Evolutionary conservation across 345 rosid genomes (phyloP), one percentile per base, ranked within the genome.

Genomic region (Euclidium syriacum): DNA sequence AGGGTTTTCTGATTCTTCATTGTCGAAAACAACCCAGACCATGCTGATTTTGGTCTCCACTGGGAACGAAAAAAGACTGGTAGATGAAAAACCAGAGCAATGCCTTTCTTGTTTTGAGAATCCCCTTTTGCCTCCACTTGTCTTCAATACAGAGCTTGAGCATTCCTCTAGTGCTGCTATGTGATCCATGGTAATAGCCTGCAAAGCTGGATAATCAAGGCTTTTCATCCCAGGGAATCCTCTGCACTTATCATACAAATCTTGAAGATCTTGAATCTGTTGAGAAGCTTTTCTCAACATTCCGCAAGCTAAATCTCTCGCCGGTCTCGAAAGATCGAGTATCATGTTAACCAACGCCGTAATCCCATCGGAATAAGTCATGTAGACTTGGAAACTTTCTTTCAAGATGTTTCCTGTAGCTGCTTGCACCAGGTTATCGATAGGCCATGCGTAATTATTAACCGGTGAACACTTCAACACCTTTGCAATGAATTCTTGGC

Each of bases 351-450:
- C 50, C 10, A 86, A 84, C 39, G 78, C 68, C 0, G 83, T 77
- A 1, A 85, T 43, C 7, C 87, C 83, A 70, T 85, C 88, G 5
- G 74, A 46, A 26, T 76, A 80, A 2, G 81, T 76, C 18, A 14
- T 48, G 77, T 83, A 83, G 11, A 90, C 91, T 73, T 81, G 90
- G 77, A 90, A 90, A 79, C 95, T 90, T 65, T 90, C 97, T 68
- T 81, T 90, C 78, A 90, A 75, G 76, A 81, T 85, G 70, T 79
- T 83, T 47, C 74, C 66, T 58, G 80, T 77, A 40, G 88, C 86
- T 20, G 83, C 88, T 48, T 77, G 85, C 54, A 78, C 86, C 33
- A 84, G 68, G 44, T 76, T 75, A 44, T 78, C 59, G 17, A 39
- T 38, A 60, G 51, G 56, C 33, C 52, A 56, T 9, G 53, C 57